These are phyloP conservation scores for Linnemannia exigua DNA, from an alignment of 192 early-diverging fungal species.

Conservation along the genomic window DNA sequence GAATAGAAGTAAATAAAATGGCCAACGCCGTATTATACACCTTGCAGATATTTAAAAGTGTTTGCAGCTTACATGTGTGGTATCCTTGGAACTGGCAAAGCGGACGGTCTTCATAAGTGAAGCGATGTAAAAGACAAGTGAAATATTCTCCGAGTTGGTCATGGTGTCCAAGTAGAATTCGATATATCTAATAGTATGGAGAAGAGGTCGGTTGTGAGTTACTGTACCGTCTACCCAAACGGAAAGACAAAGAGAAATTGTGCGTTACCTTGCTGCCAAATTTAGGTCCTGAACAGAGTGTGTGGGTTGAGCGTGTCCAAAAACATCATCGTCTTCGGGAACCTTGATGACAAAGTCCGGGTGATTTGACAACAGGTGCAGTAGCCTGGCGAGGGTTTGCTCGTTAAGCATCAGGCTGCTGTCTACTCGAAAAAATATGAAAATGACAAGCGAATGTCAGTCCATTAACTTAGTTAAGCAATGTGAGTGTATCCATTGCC, in stretches of 20 bases:
- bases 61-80: slow-evolving; percentile 62
- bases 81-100: slow-evolving; percentile 64
- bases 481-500: no score
- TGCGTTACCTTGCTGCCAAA: slow-evolving; percentile 28
- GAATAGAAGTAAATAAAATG: slow-evolving; percentile 14
- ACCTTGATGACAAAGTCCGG: slow-evolving; percentile 79
- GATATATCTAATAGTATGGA: slow-evolving; percentile 69
- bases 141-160: slow-evolving; percentile 85
- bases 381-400: slow-evolving; percentile 69
- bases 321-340: slow-evolving; percentile 21
- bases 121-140: slow-evolving; percentile 82
- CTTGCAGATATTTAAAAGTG: background rate
- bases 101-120: slow-evolving; percentile 83
- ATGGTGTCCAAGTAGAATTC: slow-evolving; percentile 88
- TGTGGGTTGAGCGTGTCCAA: slow-evolving; percentile 16
- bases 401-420: slow-evolving; percentile 67
- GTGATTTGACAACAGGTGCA: slow-evolving; percentile 88
- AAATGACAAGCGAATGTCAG: background rate
- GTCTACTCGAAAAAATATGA: slow-evolving; percentile 9
- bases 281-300: slow-evolving; percentile 44
- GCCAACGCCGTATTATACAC: background rate
- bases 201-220: background rate
- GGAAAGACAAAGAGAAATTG: background rate
- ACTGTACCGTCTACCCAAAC: background rate
- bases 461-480: background rate